Evolutionary conservation across 1,284 basidiomycete species (phyloP).

Genomic region (Rhodotorula sp.): DNA sequence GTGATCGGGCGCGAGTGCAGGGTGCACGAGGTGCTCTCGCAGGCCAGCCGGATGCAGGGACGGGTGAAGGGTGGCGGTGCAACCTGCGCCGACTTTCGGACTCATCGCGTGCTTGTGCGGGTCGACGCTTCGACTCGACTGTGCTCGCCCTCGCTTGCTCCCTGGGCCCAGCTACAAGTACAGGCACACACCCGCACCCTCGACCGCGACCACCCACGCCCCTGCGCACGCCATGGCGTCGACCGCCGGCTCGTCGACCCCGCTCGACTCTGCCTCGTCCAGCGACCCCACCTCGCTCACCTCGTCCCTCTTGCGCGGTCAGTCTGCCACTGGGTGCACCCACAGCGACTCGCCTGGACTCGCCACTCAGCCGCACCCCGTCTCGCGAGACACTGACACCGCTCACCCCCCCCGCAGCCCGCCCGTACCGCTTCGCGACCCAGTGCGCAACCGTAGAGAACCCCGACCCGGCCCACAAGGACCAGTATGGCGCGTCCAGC

Average conservation of each 20-base stretch:
- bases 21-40: slow-evolving; percentile 10
- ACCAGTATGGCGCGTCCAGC: slow-evolving; percentile 91
- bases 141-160: background rate
- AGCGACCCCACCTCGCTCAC: slow-evolving; percentile 21
- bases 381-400: background rate
- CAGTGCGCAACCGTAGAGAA: slow-evolving; percentile 88
- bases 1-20: background rate
- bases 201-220: background rate
- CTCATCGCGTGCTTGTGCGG: too few relatives aligned
- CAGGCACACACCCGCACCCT: too few relatives aligned
- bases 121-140: too few relatives aligned
- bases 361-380: background rate
- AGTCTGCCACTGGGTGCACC: background rate
- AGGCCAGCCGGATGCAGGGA: background rate
- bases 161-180: background rate
- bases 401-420: slow-evolving; percentile 6
- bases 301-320: slow-evolving; percentile 25
- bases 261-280: background rate
- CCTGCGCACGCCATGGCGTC: slow-evolving; percentile 2
- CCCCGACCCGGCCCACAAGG: slow-evolving; percentile 71
- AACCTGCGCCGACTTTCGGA: too few relatives aligned
- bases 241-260: background rate
- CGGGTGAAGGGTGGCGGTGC: too few relatives aligned
- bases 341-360: too few relatives aligned
- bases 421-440: slow-evolving; percentile 40